Conservation (phyloP, 768 basidiomycete species). For the Pleurotus djamor region DNA sequence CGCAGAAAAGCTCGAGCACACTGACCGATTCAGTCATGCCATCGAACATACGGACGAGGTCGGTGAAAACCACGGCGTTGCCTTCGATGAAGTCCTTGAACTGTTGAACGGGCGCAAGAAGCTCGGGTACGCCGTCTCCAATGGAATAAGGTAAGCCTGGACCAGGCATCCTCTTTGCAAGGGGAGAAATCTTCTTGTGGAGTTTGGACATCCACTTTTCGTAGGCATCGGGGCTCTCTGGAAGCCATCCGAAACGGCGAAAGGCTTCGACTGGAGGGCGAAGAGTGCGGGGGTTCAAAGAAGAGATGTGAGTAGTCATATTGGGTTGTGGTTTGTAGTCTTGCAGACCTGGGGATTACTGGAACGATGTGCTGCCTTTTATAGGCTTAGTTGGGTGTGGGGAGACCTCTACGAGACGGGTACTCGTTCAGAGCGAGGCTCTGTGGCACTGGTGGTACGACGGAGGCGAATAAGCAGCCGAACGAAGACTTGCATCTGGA, state of each 20-base stretch:
- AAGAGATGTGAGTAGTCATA: too few relatives aligned
- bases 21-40: not conserved
- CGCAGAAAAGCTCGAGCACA: not conserved
- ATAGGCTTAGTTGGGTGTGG: too few relatives aligned
- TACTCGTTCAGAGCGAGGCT: too few relatives aligned
- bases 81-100: conserved; percentile 26
- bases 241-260: conserved; percentile 1
- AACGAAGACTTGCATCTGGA: too few relatives aligned
- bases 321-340: too few relatives aligned
- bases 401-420: too few relatives aligned
- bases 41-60: conserved; percentile 30
- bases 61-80: conserved; percentile 23
- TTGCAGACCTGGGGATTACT: too few relatives aligned
- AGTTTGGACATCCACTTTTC: not conserved
- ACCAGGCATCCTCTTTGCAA: not conserved
- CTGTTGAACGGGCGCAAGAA: conserved; percentile 15
- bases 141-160: not conserved
- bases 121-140: not conserved
- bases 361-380: too few relatives aligned
- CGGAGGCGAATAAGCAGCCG: too few relatives aligned
- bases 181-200: not conserved
- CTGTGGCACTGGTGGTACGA: too few relatives aligned
- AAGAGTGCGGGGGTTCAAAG: not conserved
- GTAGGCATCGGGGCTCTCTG: conserved; percentile 1
- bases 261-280: not conserved